phyloP scores from a whole-genome alignment of 345 rosid species.

The Citrus unshiu region DNA sequence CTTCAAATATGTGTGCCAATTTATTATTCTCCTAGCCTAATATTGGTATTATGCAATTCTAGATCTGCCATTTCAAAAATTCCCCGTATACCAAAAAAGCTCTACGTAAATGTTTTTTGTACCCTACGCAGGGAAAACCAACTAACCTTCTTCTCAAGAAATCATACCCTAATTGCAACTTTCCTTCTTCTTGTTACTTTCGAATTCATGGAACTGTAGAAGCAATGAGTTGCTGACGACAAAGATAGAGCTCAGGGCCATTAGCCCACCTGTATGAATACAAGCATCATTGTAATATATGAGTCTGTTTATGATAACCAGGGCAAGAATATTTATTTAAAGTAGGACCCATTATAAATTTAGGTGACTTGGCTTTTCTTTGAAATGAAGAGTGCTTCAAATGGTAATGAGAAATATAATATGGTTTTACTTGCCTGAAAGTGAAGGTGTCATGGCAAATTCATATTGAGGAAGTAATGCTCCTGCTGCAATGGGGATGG shows the following conservation, averaged over 20 bases:
- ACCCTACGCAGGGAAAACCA: no score
- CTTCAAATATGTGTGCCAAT: not conserved
- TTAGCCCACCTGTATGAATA: constrained; percentile 69
- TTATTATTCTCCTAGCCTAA: not conserved
- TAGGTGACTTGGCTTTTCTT: not conserved
- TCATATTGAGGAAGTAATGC: constrained; percentile 75
- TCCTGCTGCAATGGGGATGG: constrained; percentile 93
- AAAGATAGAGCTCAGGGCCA: constrained; percentile 90
- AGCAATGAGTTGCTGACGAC: constrained; percentile 87
- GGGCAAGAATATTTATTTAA: not conserved
- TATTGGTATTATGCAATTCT: not conserved
- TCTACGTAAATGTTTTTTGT: no score
- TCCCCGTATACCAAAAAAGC: not conserved
- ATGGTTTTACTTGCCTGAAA: constrained; percentile 52
- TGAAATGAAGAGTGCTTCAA: not conserved
- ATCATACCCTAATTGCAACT: not conserved
- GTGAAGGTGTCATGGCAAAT: constrained; percentile 88
- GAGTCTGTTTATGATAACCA: not conserved
- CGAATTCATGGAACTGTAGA: constrained; percentile 53
- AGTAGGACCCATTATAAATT: not conserved
- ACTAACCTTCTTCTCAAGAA: not conserved
- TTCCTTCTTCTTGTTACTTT: constrained; percentile 17
- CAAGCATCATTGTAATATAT: not conserved
- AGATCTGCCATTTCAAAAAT: not conserved
- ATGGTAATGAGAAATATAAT: not conserved